A percentile compares a stretch with the other conserved stretches of the same genome.
These are phyloP conservation scores for Cyphellophora europaea DNA, from an alignment of 2,329 filamentous ascomycete species.

Conservation along the genomic window DNA sequence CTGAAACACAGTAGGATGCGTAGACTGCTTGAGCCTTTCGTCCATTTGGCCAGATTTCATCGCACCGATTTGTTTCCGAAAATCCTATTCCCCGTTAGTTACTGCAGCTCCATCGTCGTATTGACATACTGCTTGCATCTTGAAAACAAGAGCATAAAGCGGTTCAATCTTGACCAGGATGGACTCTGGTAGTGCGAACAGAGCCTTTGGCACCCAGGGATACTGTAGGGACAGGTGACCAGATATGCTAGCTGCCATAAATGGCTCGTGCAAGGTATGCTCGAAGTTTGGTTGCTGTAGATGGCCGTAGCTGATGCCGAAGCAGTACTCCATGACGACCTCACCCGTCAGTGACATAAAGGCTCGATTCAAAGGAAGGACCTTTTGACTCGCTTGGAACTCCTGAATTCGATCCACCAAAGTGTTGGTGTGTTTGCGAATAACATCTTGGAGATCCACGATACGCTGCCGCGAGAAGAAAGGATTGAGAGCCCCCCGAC, in stretches of 20 bases:
- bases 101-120: too few relatives aligned
- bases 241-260: conserved; percentile 15
- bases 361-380: conserved; percentile 10
- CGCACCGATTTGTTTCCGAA: conserved; percentile 13
- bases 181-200: conserved; percentile 9
- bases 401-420: conserved; percentile 16
- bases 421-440: conserved; percentile 19
- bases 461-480: conserved; percentile 25
- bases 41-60: conserved; percentile 11
- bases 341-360: conserved; percentile 20
- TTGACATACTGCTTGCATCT: too few relatives aligned
- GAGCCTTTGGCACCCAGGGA: conserved; percentile 14
- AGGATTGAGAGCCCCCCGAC: conserved; percentile 24
- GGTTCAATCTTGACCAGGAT: too few relatives aligned
- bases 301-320: conserved; percentile 19
- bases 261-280: too few relatives aligned
- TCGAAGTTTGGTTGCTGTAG: too few relatives aligned
- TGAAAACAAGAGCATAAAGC: too few relatives aligned
- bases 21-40: conserved; percentile 4
- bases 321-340: conserved; percentile 22
- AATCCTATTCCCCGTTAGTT: conserved; percentile 9
- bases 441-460: conserved; percentile 17
- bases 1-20: conserved; percentile 20
- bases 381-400: conserved; percentile 9
- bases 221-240: conserved; percentile 17